phyloP scores from a whole-genome alignment of 768 basidiomycete genomes.

The Lactarius akahatsu region DNA sequence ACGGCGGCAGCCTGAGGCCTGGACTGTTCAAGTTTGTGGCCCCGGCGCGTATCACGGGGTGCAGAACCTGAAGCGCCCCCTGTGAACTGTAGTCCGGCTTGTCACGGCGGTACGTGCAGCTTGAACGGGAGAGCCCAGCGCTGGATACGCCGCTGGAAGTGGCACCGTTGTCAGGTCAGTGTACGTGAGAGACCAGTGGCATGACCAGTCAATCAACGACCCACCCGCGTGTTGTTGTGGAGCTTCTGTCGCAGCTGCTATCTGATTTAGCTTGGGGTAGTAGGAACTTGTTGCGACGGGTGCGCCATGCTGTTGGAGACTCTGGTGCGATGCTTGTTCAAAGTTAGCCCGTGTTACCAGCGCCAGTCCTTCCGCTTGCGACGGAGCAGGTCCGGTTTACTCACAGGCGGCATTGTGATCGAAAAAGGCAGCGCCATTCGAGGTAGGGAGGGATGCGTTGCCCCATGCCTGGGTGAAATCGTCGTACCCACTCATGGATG shows the following conservation, averaged over 20 bases:
- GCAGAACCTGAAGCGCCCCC: not conserved
- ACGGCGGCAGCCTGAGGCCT: not conserved
- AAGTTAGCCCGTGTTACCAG: conserved; percentile 3
- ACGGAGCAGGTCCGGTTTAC: not conserved
- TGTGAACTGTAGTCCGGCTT: not conserved
- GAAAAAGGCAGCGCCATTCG: not conserved
- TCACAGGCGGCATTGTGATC: not conserved
- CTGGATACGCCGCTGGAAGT: not conserved
- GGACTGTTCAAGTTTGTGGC: not conserved
- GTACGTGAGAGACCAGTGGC: not conserved
- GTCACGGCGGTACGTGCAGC: not conserved
- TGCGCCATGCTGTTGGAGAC: conserved; percentile 13
- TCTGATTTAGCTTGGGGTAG: not conserved
- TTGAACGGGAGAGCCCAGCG: not conserved
- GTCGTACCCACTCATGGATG: not conserved
- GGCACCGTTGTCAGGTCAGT: not conserved
- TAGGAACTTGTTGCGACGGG: not conserved
- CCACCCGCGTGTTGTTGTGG: not conserved
- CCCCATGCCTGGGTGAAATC: not conserved
- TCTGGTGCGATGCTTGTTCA: not conserved
- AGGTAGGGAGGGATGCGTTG: not conserved
- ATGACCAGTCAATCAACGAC: not conserved
- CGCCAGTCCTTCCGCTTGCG: not conserved
- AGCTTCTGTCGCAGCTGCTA: not conserved
- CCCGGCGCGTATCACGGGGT: not conserved